Evolutionary conservation across 2,329 filamentous ascomycete genomes (phyloP).

Genomic region (Aschersonia sp.): DNA sequence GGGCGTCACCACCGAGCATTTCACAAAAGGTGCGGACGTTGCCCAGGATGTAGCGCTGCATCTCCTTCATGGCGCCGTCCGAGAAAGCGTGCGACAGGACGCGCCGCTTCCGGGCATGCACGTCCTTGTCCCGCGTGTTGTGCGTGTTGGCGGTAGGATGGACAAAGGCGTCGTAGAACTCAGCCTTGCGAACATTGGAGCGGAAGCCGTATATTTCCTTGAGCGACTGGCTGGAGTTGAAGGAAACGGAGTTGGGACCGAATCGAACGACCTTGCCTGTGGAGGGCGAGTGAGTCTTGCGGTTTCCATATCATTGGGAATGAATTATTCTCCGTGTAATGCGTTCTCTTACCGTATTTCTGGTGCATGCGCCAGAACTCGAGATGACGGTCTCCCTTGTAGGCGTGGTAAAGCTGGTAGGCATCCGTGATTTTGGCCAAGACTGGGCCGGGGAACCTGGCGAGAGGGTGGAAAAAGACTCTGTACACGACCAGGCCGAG

Average conservation of each 20-base stretch:
- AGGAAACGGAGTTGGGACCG: slow-evolving; percentile 61
- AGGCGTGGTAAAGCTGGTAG: slow-evolving; percentile 59
- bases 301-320: not conserved
- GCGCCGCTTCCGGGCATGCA: slow-evolving; percentile 57
- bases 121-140: slow-evolving; percentile 52
- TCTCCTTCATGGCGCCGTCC: slow-evolving; percentile 49
- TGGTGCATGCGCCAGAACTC: slow-evolving; percentile 58
- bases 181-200: slow-evolving; percentile 50
- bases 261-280: slow-evolving; percentile 56
- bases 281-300: not conserved
- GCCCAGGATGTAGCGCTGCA: slow-evolving; percentile 51
- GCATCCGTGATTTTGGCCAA: slow-evolving; percentile 49
- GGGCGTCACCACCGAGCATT: slow-evolving; percentile 30
- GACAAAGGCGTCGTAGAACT: slow-evolving; percentile 62
- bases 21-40: slow-evolving; percentile 55
- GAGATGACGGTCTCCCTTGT: slow-evolving; percentile 60
- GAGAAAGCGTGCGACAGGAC: slow-evolving; percentile 62
- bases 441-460: slow-evolving; percentile 50
- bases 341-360: slow-evolving; percentile 42
- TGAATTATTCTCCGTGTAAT: not conserved
- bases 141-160: slow-evolving; percentile 60
- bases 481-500: slow-evolving; percentile 35
- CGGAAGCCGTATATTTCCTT: slow-evolving; percentile 53
- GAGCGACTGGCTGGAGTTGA: slow-evolving; percentile 59
- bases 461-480: slow-evolving; percentile 48